phyloP scores from a whole-genome alignment of 352 stramenopile genomes.

The Blastocystis hominis region DNA sequence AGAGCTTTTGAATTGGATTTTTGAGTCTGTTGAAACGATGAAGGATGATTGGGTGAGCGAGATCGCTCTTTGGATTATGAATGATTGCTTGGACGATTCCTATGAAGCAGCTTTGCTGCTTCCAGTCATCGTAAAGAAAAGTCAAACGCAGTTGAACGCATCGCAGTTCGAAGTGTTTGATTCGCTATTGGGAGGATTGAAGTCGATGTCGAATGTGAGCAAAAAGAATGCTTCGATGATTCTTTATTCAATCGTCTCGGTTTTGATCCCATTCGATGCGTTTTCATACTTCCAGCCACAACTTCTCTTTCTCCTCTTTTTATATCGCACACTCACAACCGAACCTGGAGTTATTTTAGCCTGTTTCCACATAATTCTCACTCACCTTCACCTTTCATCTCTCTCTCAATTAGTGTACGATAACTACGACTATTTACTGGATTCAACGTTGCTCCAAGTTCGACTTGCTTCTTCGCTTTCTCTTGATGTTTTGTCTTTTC shows the following conservation, averaged over 20 bases:
- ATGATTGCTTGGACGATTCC: neutral
- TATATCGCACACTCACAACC: neutral
- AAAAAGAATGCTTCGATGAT: neutral
- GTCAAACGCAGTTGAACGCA: neutral
- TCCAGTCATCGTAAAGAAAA: neutral
- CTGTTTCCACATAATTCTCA: neutral
- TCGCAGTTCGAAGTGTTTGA: neutral
- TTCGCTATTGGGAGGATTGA: neutral
- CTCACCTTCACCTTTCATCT: neutral
- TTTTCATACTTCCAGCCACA: neutral
- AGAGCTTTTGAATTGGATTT: neutral
- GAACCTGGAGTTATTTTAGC: neutral
- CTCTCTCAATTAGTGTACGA: neutral
- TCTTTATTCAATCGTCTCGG: neutral
- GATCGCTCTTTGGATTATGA: neutral
- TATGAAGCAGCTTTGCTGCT: neutral
- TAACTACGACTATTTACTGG: slow-evolving; percentile 20
- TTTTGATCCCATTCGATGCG: neutral
- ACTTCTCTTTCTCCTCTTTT: slow-evolving; percentile 27
- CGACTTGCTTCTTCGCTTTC: neutral
- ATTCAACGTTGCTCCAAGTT: neutral
- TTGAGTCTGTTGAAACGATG: neutral
- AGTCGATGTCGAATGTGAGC: neutral
- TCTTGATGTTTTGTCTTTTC: neutral
- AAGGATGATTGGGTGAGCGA: neutral